Conservation (phyloP, 1,139 yeast species). For the Zygosaccharomyces pseudobailii region DNA sequence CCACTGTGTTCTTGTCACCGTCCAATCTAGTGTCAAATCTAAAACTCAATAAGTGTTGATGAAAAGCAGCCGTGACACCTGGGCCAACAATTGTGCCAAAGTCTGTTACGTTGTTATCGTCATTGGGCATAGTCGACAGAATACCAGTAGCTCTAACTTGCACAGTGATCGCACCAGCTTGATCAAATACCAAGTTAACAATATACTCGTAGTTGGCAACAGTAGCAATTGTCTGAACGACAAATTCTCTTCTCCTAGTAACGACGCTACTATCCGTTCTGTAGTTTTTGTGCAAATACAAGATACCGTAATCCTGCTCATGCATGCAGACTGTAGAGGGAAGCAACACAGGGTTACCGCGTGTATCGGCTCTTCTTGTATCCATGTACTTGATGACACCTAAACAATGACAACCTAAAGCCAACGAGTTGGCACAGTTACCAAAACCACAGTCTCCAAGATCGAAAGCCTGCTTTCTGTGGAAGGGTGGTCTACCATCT, state of each 20-base stretch:
- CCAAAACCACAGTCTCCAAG: conserved; percentile 92
- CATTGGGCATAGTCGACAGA: conserved; percentile 77
- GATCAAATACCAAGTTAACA: conserved; percentile 70
- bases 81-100: conserved; percentile 88
- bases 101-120: conserved; percentile 64
- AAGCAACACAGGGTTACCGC: conserved; percentile 61
- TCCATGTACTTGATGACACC: conserved; percentile 82
- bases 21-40: conserved; percentile 87
- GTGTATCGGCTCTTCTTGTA: conserved; percentile 53
- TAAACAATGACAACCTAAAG: conserved; percentile 83
- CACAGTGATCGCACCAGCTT: conserved; percentile 77
- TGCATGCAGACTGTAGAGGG: conserved; percentile 84
- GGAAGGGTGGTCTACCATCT: conserved; percentile 85
- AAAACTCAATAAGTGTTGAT: conserved; percentile 79
- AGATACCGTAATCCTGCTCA: conserved; percentile 80
- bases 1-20: conserved; percentile 76
- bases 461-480: conserved; percentile 89
- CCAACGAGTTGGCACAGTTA: conserved; percentile 66
- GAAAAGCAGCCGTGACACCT: conserved; percentile 82
- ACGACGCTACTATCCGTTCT: conserved; percentile 70
- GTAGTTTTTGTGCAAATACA: conserved; percentile 81
- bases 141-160: conserved; percentile 91
- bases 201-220: conserved; percentile 90
- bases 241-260: conserved; percentile 81
- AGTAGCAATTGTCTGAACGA: conserved; percentile 81